phyloP scores from a whole-genome alignment of 257 asterid genomes.

The Rubia yunnanensis region DNA sequence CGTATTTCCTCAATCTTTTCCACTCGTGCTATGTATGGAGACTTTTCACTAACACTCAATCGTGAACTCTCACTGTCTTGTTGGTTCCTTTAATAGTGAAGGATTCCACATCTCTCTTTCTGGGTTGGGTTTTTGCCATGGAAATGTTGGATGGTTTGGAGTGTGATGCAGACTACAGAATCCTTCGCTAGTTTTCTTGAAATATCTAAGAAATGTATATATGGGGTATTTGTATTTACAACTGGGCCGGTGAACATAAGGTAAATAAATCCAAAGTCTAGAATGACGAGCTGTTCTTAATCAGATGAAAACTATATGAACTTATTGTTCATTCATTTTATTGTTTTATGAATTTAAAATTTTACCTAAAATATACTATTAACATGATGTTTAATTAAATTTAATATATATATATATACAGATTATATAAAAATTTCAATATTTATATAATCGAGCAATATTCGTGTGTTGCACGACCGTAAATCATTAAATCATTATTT shows the following conservation, averaged over 20 bases:
- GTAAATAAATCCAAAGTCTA: not conserved
- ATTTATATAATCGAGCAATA: no score
- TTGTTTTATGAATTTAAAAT: no score
- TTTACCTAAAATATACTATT: no score
- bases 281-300: no score
- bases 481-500: no score
- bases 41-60: constrained; percentile 48
- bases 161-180: not conserved
- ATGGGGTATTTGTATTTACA: not conserved
- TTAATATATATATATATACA: no score
- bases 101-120: constrained; percentile 32
- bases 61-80: constrained; percentile 48
- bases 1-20: constrained; percentile 48
- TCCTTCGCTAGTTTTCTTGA: not conserved
- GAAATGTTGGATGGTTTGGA: constrained; percentile 4
- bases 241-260: not conserved
- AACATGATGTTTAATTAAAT: no score
- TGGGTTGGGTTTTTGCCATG: constrained; percentile 46
- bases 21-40: constrained; percentile 54
- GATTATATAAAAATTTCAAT: no score
- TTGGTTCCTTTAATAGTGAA: constrained; percentile 51
- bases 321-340: no score
- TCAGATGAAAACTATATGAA: no score
- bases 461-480: no score
- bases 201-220: constrained; percentile 2